Base-by-base conservation (phyloP, 805 yeast species). In the Phaffomyces thermotolerans region DNA sequence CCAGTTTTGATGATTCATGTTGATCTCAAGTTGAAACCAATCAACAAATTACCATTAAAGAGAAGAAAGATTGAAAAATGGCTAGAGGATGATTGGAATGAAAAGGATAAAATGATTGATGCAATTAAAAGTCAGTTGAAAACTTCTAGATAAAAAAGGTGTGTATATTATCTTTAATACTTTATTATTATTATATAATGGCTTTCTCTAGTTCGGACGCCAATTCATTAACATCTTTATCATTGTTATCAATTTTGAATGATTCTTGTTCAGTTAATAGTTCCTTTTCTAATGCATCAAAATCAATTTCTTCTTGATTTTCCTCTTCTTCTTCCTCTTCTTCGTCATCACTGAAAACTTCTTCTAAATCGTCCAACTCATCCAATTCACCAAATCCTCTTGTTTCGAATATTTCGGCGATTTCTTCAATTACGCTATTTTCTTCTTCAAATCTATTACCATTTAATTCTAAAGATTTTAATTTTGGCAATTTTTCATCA, bases 391-490 rank as follows among this genome's bases (percentile, higher is more conserved):
- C 96, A 45, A 68, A 64, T 0, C 90, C 93, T 57, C 88, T 78
- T 34, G 71, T 75, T 44, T 76, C 85, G 53, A 91, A 88, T 15
- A 80, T 62, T 18, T 69, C 76, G 39, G 63, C 71, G 50, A 91
- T 76, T 41, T 67, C 64, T 43, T 78, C 84, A 44, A 93, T 63
- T 18, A 73, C 68, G 46, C 79, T 84, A 35, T 86, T 79, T 51
- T 91, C 98, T 63, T 93, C 98, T 40, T 86, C 86, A 56, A 93
- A 84, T 60, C 86, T 72, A 67, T 93, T 93, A 60, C 99, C 99
- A 59, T 93, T 91, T 52, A 93, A 74, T 69, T 93, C 98, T 52
- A 93, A 71, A 9, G 58, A 42, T 58, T 76, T 69, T 60, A 93
- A 71, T 18, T 70, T 68, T 35, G 84, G 83, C 54, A 91, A 67